Evolutionary conservation across 306 rosid genomes (phyloP).

Genomic region (Lathyrus aphaca): DNA sequence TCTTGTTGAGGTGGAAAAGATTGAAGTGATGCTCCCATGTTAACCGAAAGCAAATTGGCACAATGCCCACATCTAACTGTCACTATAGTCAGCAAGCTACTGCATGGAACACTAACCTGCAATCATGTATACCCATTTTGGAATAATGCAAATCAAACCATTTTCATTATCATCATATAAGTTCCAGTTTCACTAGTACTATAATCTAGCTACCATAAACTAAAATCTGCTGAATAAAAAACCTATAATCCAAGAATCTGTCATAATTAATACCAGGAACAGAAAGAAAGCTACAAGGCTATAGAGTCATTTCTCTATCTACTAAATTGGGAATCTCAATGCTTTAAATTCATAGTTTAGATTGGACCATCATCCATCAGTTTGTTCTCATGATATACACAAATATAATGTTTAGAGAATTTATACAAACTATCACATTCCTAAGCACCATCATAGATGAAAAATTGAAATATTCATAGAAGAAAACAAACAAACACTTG

Average conservation of each 20-base stretch:
- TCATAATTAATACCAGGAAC: neutral
- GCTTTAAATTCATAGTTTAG: slow-evolving; percentile 4
- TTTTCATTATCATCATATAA: neutral
- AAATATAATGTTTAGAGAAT: neutral
- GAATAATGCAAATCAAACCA: neutral
- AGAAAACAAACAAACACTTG: neutral
- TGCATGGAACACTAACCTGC: slow-evolving; percentile 98
- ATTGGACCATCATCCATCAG: neutral
- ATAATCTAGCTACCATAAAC: neutral
- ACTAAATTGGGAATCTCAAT: slow-evolving; percentile 28
- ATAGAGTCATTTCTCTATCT: neutral
- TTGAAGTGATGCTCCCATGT: slow-evolving; percentile 76
- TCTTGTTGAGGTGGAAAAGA: slow-evolving; percentile 61
- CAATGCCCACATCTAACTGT: slow-evolving; percentile 99
- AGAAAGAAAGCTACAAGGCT: slow-evolving; percentile 28
- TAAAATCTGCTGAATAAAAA: slow-evolving; percentile 3
- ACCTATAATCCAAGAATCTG: neutral
- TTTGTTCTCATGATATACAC: neutral
- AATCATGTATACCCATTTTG: no score
- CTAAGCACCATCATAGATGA: slow-evolving; percentile 6
- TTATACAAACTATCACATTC: neutral
- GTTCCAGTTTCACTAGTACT: neutral
- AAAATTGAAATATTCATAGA: neutral
- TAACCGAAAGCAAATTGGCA: slow-evolving; percentile 85
- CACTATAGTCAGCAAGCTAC: slow-evolving; percentile 64